Evolutionary conservation across 345 rosid genomes (phyloP).

Genomic region (Aegle marmelos): DNA sequence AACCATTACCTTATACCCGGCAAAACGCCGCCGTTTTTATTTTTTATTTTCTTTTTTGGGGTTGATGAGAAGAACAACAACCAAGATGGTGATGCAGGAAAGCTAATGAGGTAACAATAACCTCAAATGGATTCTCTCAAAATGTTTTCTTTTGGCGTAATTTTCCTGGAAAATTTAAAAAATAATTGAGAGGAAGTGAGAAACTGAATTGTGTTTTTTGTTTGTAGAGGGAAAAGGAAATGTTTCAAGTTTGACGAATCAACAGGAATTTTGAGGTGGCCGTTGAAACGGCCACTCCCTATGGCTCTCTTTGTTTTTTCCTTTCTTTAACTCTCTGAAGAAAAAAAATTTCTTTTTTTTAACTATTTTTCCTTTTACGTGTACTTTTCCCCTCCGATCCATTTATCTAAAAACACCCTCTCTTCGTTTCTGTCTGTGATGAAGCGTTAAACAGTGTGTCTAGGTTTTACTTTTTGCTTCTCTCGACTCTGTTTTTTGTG

Average conservation of each 20-base stretch:
- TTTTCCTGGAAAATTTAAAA: constrained; percentile 15
- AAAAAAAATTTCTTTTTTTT: not conserved
- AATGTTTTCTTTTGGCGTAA: not conserved
- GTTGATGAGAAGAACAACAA: not conserved
- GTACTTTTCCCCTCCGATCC: not conserved
- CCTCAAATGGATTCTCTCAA: not conserved
- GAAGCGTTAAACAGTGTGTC: too few species aligned
- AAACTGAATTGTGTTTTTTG: not conserved
- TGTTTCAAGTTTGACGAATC: constrained; percentile 15
- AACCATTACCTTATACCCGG: constrained; percentile 25
- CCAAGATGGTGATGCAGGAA: constrained; percentile 37
- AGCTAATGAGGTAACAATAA: constrained; percentile 13
- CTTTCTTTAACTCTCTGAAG: not conserved
- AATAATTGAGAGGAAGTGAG: not conserved
- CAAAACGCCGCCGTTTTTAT: constrained; percentile 35
- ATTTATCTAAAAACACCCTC: too few species aligned
- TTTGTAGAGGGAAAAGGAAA: not conserved
- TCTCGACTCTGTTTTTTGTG: not conserved
- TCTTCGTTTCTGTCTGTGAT: too few species aligned
- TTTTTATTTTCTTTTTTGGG: not conserved
- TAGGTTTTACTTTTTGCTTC: too few species aligned
- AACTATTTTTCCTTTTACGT: not conserved
- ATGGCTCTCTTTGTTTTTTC: not conserved
- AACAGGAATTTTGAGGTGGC: constrained; percentile 35
- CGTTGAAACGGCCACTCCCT: constrained; percentile 43